Percentiles rank a stretch among this genome's conserved stretches.
Evolutionary conservation across 2,329 filamentous ascomycete genomes (phyloP).

Genomic region (Sporothrix schenckii): DNA sequence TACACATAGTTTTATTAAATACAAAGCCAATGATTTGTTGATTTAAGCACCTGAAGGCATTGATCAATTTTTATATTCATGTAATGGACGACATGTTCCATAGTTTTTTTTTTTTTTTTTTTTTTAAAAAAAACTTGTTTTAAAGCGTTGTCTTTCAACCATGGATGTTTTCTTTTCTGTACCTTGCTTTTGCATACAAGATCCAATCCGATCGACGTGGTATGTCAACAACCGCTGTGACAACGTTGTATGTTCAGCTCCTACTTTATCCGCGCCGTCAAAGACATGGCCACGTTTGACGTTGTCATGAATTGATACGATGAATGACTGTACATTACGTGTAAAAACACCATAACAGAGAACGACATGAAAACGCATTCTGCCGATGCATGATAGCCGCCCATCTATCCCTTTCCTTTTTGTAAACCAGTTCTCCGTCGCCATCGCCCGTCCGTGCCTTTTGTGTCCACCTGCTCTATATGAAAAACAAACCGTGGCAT

Average conservation of each 20-base stretch:
- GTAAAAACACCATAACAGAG: no score
- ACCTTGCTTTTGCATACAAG: background rate
- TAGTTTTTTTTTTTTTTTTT: no score
- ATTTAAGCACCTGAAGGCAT: background rate
- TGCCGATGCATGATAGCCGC: no score
- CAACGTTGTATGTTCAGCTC: constrained; percentile 11
- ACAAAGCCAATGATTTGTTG: no score
- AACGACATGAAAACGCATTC: no score
- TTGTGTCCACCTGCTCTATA: background rate
- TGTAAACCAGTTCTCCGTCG: background rate
- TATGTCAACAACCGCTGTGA: background rate
- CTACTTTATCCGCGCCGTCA: constrained; percentile 24
- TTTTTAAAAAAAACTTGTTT: no score
- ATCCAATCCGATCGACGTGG: constrained; percentile 24
- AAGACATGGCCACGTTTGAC: background rate
- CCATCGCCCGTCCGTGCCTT: background rate
- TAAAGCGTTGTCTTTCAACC: no score
- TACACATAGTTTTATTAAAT: background rate
- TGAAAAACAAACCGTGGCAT: background rate
- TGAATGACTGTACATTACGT: background rate
- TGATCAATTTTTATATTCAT: no score
- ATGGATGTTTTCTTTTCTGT: no score
- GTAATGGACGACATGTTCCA: no score
- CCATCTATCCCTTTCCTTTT: background rate
- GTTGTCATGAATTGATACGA: background rate